phyloP scores from a whole-genome alignment of 495 filamentous ascomycete genomes.

The Terfezia boudieri region DNA sequence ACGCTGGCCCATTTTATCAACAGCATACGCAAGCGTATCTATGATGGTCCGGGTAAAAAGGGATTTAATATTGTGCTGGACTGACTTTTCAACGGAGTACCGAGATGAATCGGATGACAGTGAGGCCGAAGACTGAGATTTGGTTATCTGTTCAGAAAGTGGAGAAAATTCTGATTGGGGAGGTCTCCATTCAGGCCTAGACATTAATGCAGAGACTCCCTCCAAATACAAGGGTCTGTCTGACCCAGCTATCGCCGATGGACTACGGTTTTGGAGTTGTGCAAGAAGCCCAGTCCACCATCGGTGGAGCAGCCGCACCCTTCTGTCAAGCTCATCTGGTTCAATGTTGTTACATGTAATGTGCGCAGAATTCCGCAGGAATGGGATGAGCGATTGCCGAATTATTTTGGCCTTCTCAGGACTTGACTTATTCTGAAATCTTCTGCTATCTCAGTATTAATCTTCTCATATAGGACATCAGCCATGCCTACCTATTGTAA shows the following conservation, averaged over 20 bases:
- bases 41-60: slow-evolving; percentile 73
- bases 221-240: slow-evolving; percentile 70
- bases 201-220: slow-evolving; percentile 66
- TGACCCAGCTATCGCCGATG: slow-evolving; percentile 48
- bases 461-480: too few species aligned
- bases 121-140: slow-evolving; percentile 31
- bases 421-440: slow-evolving; percentile 54
- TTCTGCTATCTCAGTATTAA: slow-evolving; percentile 5
- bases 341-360: slow-evolving; percentile 44
- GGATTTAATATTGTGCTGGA: slow-evolving; percentile 82
- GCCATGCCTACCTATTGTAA: slow-evolving; percentile 37
- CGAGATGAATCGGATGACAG: slow-evolving; percentile 43
- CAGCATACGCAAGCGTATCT: slow-evolving; percentile 68
- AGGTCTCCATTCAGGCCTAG: slow-evolving; percentile 72
- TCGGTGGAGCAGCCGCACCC: slow-evolving; percentile 64
- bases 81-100: slow-evolving; percentile 62
- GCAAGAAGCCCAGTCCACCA: slow-evolving; percentile 90
- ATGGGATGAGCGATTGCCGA: slow-evolving; percentile 58
- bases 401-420: slow-evolving; percentile 61
- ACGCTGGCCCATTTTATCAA: slow-evolving; percentile 76
- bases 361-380: slow-evolving; percentile 47
- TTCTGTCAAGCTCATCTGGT: slow-evolving; percentile 69
- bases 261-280: slow-evolving; percentile 45
- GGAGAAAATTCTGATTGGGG: slow-evolving; percentile 42
- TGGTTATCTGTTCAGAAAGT: slow-evolving; percentile 28